phyloP scores from a whole-genome alignment of 1,139 yeast genomes.

The Geotrichum reessii region DNA sequence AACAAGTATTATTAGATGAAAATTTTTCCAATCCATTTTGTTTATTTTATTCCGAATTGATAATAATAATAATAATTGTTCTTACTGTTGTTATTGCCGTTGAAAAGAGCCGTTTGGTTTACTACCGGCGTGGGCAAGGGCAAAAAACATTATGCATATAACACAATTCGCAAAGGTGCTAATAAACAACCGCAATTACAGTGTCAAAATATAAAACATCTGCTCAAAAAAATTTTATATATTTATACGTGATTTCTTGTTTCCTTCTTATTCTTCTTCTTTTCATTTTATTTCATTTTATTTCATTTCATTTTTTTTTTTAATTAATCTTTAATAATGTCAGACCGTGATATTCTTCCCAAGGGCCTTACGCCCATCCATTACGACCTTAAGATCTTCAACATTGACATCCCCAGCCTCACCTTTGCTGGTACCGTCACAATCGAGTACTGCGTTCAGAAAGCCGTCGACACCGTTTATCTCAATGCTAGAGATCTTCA shows the following conservation, averaged over 20 bases:
- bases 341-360: slow-evolving; percentile 52
- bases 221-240: neutral
- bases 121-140: neutral
- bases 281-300: neutral
- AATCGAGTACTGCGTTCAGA: slow-evolving; percentile 45
- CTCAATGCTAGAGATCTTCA: slow-evolving; percentile 31
- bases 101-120: neutral
- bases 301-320: neutral
- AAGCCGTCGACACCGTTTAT: slow-evolving; percentile 29
- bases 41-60: neutral
- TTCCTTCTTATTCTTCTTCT: neutral
- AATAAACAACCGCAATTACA: neutral
- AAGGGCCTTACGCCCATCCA: slow-evolving; percentile 50
- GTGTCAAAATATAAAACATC: neutral
- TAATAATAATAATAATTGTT: no score
- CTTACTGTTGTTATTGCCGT: neutral
- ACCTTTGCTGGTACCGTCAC: slow-evolving; percentile 49
- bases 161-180: neutral
- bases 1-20: neutral
- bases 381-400: slow-evolving; percentile 38
- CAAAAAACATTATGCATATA: no score
- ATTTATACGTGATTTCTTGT: no score
- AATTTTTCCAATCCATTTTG: no score
- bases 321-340: neutral
- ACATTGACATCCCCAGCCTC: slow-evolving; percentile 44